These are phyloP conservation scores for Neopestalotiopsis sp. DNA, from an alignment of 2,329 filamentous ascomycete genomes.

Conservation along the genomic window DNA sequence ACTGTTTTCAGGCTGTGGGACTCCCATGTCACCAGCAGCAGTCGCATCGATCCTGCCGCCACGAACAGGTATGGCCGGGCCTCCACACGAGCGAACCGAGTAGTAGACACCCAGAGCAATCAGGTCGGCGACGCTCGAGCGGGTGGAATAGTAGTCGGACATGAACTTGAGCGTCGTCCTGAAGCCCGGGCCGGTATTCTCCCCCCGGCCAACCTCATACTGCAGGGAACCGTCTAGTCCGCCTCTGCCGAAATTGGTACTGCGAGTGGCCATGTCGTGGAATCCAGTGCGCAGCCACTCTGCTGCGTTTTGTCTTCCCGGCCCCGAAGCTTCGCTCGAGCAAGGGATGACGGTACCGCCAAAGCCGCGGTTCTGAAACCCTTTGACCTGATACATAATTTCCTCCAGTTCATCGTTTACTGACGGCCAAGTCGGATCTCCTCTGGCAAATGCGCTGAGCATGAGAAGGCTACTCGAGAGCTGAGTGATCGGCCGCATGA, in stretches of 20 bases:
- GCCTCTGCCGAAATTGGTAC: constrained; percentile 51
- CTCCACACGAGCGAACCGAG: constrained; percentile 64
- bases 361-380: constrained; percentile 61
- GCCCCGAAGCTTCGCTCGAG: constrained; percentile 55
- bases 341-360: constrained; percentile 63
- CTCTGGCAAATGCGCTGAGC: constrained; percentile 40
- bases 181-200: constrained; percentile 64
- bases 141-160: constrained; percentile 56
- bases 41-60: constrained; percentile 62
- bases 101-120: constrained; percentile 64
- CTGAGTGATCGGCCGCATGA: constrained; percentile 36
- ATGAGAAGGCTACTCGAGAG: constrained; percentile 43
- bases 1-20: constrained; percentile 64
- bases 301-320: constrained; percentile 62
- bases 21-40: constrained; percentile 49
- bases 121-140: constrained; percentile 60
- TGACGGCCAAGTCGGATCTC: constrained; percentile 66
- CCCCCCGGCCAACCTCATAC: constrained; percentile 60
- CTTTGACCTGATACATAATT: constrained; percentile 64
- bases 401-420: constrained; percentile 67
- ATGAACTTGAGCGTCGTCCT: constrained; percentile 58
- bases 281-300: constrained; percentile 68
- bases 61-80: constrained; percentile 58
- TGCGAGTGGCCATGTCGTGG: constrained; percentile 66
- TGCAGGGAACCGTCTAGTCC: constrained; percentile 66